These are phyloP conservation scores for Cryptomeria japonica DNA, from an alignment of 75 land plant species.

Conservation along the genomic window DNA sequence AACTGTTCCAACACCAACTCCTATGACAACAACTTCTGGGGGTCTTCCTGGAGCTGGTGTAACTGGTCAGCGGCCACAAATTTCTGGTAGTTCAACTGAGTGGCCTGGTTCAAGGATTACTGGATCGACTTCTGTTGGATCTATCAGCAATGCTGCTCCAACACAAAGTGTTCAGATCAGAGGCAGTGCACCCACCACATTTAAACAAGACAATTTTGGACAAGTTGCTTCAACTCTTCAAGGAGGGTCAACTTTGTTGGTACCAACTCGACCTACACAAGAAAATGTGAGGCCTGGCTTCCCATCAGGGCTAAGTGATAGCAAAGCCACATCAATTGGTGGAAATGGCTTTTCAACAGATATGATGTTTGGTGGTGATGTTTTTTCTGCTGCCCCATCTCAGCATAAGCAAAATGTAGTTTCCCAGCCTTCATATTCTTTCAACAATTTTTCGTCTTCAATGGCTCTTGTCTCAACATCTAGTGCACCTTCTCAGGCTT, in stretches of 20 bases:
- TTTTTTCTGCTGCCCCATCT: constrained; percentile 44
- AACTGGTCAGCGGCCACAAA: constrained; percentile 22
- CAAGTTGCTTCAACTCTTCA: constrained; percentile 9
- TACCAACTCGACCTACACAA: constrained; percentile 7
- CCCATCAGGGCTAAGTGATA: constrained; percentile 20
- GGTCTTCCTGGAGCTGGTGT: constrained; percentile 26
- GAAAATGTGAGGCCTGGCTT: constrained; percentile 8
- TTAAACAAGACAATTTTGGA: constrained; percentile 5
- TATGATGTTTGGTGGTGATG: constrained; percentile 58
- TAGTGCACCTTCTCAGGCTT: constrained; percentile 22
- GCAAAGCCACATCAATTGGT: constrained; percentile 19
- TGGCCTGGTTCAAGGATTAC: constrained; percentile 36
- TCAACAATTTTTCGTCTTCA: constrained; percentile 20
- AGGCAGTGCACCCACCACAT: constrained; percentile 22
- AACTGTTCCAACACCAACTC: constrained; percentile 8
- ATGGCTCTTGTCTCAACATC: constrained; percentile 11
- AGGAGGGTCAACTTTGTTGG: not conserved
- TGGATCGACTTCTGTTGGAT: not conserved
- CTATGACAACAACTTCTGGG: constrained; percentile 14
- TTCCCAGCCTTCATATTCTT: constrained; percentile 13
- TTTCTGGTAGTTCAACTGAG: constrained; percentile 22
- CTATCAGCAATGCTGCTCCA: constrained; percentile 11
- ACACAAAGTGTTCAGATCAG: constrained; percentile 21
- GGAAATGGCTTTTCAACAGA: constrained; percentile 41
- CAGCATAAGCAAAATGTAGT: constrained; percentile 20